These are phyloP conservation scores for Rugonectria rugulosa DNA, from an alignment of 2,329 filamentous ascomycete species.

Conservation along the genomic window DNA sequence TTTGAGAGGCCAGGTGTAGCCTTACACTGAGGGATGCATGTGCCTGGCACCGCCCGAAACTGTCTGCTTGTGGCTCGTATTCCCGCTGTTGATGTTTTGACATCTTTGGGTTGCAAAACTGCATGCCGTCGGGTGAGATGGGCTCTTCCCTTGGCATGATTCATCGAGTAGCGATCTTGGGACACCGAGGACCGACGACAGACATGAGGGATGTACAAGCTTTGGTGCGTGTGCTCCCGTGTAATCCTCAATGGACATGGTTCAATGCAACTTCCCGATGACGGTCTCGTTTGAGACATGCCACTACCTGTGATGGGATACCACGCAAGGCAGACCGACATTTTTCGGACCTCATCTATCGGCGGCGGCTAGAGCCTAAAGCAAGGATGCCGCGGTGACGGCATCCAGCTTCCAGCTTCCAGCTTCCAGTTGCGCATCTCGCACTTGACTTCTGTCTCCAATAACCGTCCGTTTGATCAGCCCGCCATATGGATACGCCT, in stretches of 20 bases:
- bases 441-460: not conserved
- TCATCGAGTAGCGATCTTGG: too few relatives aligned
- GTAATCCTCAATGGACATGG: not conserved
- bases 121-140: too few relatives aligned
- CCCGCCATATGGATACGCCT: too few relatives aligned
- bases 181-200: not conserved
- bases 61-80: not conserved
- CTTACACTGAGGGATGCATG: conserved; percentile 18
- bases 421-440: not conserved
- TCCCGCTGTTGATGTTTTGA: not conserved
- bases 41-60: not conserved
- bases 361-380: not conserved
- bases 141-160: too few relatives aligned
- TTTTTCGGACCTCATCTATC: not conserved
- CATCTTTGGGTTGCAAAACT: too few relatives aligned
- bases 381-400: not conserved
- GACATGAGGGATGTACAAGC: not conserved
- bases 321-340: conserved; percentile 24
- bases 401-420: not conserved
- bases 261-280: conserved; percentile 26
- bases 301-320: conserved; percentile 3
- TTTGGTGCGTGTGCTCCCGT: not conserved
- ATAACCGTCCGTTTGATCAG: too few relatives aligned
- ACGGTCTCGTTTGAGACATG: conserved; percentile 10
- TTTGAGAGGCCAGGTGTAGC: conserved; percentile 18